Conservation (phyloP, 2,329 filamentous ascomycete genomes). For the Hyphodiscus sp. region DNA sequence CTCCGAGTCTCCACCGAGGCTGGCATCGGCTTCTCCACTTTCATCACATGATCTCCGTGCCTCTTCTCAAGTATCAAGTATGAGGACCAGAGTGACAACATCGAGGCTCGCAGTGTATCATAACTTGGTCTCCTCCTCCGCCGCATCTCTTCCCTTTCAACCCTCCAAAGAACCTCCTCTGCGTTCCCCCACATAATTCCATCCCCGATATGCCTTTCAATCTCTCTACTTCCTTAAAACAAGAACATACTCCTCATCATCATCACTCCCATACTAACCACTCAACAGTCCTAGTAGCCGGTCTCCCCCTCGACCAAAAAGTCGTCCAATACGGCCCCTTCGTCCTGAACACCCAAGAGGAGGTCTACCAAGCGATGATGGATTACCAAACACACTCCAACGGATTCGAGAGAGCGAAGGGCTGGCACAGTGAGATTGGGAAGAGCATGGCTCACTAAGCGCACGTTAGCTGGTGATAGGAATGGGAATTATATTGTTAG, state of each 20-base stretch:
- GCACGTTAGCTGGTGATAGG: too few relatives aligned
- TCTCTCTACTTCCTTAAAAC: not conserved
- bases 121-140: too few relatives aligned
- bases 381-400: slow-evolving; percentile 69
- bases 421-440: slow-evolving; percentile 83
- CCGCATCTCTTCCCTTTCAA: too few relatives aligned
- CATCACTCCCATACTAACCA: not conserved
- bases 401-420: slow-evolving; percentile 71
- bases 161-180: too few relatives aligned
- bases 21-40: not conserved
- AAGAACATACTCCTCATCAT: not conserved
- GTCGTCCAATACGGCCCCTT: slow-evolving; percentile 83
- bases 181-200: too few relatives aligned
- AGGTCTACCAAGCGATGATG: slow-evolving; percentile 68
- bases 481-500: too few relatives aligned
- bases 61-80: not conserved
- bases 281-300: slow-evolving; percentile 59
- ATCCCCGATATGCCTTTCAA: not conserved
- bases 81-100: too few relatives aligned
- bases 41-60: not conserved
- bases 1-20: not conserved
- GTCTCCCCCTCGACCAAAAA: slow-evolving; percentile 71
- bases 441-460: slow-evolving; percentile 39
- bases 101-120: too few relatives aligned
- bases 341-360: slow-evolving; percentile 65